Conservation (phyloP, 2,329 filamentous ascomycete species). For the Penicillium sumatraense region DNA sequence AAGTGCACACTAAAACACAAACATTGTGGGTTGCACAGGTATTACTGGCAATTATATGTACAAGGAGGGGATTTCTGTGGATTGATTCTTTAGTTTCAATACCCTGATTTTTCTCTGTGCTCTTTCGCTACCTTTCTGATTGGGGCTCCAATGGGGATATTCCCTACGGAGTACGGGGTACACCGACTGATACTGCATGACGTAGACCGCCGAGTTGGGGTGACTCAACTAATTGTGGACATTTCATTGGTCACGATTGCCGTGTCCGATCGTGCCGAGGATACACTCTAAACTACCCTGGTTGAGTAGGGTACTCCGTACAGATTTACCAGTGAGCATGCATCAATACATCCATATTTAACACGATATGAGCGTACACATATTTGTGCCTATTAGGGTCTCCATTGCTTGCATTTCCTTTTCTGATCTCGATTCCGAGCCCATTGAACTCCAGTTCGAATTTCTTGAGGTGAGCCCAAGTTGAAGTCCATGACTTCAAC, state of each 20-base stretch:
- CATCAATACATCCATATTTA: too few relatives aligned
- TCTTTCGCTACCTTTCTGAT: background rate
- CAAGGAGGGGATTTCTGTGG: background rate
- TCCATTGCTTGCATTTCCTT: too few relatives aligned
- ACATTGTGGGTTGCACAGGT: background rate
- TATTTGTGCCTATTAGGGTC: too few relatives aligned
- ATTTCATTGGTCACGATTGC: slow-evolving; percentile 20
- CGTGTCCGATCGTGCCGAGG: slow-evolving; percentile 19
- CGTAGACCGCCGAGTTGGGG: slow-evolving; percentile 17
- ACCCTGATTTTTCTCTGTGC: background rate
- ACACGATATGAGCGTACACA: too few relatives aligned
- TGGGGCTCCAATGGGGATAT: background rate
- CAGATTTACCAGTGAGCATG: too few relatives aligned
- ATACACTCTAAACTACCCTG: too few relatives aligned
- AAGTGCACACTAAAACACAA: too few relatives aligned
- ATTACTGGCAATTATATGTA: background rate
- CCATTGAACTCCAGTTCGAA: too few relatives aligned
- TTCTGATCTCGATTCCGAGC: too few relatives aligned
- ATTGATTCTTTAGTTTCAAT: background rate
- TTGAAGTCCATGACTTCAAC: too few relatives aligned
- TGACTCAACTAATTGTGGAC: slow-evolving; percentile 14
- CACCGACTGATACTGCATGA: slow-evolving; percentile 16
- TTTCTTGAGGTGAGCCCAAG: too few relatives aligned
- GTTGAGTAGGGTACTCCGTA: too few relatives aligned
- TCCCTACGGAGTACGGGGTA: background rate